A percentile compares a stretch with the other conserved stretches of the same genome.
phyloP scores from a whole-genome alignment of 2,329 filamentous ascomycete species.

The Alternaria longipes region DNA sequence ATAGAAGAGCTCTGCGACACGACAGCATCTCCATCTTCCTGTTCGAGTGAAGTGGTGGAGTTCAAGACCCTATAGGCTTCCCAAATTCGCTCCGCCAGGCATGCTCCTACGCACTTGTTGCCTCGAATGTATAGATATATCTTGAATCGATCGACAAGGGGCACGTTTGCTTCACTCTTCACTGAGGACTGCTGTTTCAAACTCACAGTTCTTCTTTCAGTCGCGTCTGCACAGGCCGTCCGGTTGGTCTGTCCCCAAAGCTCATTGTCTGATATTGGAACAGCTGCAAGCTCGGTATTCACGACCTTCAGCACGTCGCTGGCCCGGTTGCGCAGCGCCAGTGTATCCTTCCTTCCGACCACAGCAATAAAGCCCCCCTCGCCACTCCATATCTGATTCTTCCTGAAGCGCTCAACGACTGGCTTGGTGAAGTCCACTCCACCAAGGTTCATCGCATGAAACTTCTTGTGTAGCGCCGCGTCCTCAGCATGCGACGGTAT shows the following conservation, averaged over 20 bases:
- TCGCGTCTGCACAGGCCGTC: slow-evolving; percentile 13
- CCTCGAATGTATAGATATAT: slow-evolving; percentile 69
- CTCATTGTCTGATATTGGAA: slow-evolving; percentile 65
- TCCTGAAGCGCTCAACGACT: slow-evolving; percentile 63
- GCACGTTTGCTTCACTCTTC: slow-evolving; percentile 30
- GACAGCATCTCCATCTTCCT: slow-evolving; percentile 25
- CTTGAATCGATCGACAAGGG: slow-evolving; percentile 62
- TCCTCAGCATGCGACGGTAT: slow-evolving; percentile 69
- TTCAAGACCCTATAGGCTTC: slow-evolving; percentile 63
- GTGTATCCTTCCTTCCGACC: slow-evolving; percentile 64
- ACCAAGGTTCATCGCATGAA: slow-evolving; percentile 68
- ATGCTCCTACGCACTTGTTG: slow-evolving; percentile 69
- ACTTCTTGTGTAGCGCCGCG: slow-evolving; percentile 69
- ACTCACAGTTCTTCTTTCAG: slow-evolving; percentile 1
- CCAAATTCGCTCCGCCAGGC: slow-evolving; percentile 68
- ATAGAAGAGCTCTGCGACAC: slow-evolving; percentile 48
- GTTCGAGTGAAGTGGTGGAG: slow-evolving; percentile 27
- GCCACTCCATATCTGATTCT: slow-evolving; percentile 60
- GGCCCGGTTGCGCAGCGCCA: slow-evolving; percentile 65
- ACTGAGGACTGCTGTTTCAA: slow-evolving; percentile 44
- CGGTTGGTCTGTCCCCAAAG: slow-evolving; percentile 64
- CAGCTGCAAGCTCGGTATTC: slow-evolving; percentile 69
- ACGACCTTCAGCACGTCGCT: slow-evolving; percentile 65
- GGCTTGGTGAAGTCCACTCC: slow-evolving; percentile 69
- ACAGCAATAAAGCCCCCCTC: slow-evolving; percentile 63